phyloP scores from a whole-genome alignment of 768 basidiomycete genomes.

The Trametes villosa region DNA sequence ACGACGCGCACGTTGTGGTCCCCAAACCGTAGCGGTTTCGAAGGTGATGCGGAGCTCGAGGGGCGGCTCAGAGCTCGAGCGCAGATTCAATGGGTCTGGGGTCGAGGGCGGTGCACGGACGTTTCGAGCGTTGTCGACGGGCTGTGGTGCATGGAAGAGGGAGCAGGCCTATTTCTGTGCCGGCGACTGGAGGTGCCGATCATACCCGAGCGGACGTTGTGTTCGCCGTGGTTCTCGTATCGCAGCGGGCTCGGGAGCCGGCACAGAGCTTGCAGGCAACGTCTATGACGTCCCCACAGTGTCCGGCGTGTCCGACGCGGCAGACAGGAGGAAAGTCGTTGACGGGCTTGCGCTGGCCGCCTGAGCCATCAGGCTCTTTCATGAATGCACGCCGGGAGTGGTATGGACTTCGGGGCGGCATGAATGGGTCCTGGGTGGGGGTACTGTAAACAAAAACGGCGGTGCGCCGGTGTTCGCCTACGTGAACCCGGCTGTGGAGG shows the following conservation, averaged over 20 bases:
- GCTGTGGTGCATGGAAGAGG: no score
- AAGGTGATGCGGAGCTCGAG: conserved; percentile 34
- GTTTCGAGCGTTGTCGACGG: no score
- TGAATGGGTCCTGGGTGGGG: conserved; percentile 22
- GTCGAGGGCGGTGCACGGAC: no score
- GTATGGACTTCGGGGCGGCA: conserved; percentile 26
- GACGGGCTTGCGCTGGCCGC: conserved; percentile 8
- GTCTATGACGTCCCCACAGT: conserved; percentile 37
- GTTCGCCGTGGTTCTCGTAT: no score
- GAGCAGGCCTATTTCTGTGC: no score
- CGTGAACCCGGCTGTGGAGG: conserved; percentile 33
- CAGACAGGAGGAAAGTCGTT: no score
- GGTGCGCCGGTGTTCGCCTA: conserved; percentile 17
- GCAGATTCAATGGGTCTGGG: no score
- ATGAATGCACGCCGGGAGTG: conserved; percentile 19
- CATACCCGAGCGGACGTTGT: no score
- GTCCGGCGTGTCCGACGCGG: conserved; percentile 30
- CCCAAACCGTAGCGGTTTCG: conserved; percentile 34
- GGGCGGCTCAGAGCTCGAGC: no score
- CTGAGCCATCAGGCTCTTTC: conserved; percentile 11
- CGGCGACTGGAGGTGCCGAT: no score
- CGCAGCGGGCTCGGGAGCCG: no score
- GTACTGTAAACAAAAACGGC: conserved; percentile 28
- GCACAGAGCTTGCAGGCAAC: no score
- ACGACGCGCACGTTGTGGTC: conserved; percentile 30